Percentiles rank a stretch among this genome's conserved stretches.
Evolutionary conservation across 371 early-diverging fungal genomes (phyloP).

Genomic region (Nematocida ironsii): DNA sequence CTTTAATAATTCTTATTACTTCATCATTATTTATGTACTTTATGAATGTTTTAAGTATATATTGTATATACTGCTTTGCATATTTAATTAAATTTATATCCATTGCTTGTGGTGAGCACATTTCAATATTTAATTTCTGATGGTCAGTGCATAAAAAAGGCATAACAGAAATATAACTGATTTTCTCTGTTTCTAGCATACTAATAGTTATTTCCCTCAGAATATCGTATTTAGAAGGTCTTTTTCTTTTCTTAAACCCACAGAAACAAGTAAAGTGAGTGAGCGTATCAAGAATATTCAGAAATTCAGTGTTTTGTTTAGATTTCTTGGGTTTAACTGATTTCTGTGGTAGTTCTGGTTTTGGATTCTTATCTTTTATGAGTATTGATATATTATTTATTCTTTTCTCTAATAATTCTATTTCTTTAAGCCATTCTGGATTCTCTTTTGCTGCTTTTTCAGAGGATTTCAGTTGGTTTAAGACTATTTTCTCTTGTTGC

Average conservation of each 20-base stretch:
- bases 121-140: slow-evolving; percentile 20
- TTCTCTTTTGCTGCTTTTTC: slow-evolving; percentile 43
- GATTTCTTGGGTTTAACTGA: background rate
- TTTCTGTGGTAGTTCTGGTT: background rate
- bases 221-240: slow-evolving; percentile 15
- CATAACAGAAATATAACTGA: slow-evolving; percentile 31
- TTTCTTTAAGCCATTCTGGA: slow-evolving; percentile 35
- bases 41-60: background rate
- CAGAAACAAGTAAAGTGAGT: slow-evolving; percentile 42
- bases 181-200: slow-evolving; percentile 14
- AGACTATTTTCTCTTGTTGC: slow-evolving; percentile 4
- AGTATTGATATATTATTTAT: slow-evolving; percentile 19
- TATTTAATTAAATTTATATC: background rate
- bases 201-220: slow-evolving; percentile 9
- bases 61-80: slow-evolving; percentile 4
- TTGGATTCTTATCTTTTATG: background rate
- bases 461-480: slow-evolving; percentile 30
- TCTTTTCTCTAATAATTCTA: slow-evolving; percentile 38
- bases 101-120: slow-evolving; percentile 20
- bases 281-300: background rate
- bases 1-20: background rate
- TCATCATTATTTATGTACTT: background rate
- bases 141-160: slow-evolving; percentile 19
- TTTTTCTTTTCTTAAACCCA: slow-evolving; percentile 11
- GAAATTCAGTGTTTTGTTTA: background rate